Evolutionary conservation across 169 alveolate genomes (phyloP), one percentile per base, ranked within the genome.

Genomic region (Cyclospora cayetanensis): DNA sequence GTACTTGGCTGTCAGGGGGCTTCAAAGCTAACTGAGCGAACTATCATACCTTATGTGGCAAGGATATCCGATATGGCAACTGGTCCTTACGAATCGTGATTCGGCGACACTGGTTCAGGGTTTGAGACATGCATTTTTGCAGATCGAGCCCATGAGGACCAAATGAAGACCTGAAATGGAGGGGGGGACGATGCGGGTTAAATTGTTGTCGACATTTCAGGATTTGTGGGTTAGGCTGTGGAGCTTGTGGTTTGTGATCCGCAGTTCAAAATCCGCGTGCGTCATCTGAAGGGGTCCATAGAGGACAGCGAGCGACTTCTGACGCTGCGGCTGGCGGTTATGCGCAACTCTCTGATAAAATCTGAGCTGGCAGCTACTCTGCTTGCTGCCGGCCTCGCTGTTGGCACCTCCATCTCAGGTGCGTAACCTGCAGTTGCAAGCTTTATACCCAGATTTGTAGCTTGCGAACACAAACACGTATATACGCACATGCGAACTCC

Each of bases 321-420:
- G 27, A 93, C 93, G 25, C 88, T 95, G 25, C 95, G 93, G 11
- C 94, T 96, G 53, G 93, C 97, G 20, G 91, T 96, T n/a, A 92
- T 95, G 37, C 92, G 97, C 39, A 96, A 96, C 77, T 94, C 95
- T 72, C 93, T 96, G 91, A 95, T 96, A 86, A 90, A 96, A 22
- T 91, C 95, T 82, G 97, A 96, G 50, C 93, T 95, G 79, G 94
- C 95, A 31, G 95, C 96, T 42, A 94, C 97, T 55, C 90, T 96
- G 39, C 72, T 96, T 55, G 93, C 97, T 60, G 94, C 95, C 4
- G 96, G 96, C 41, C 95, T 96, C 60, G 96, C 96, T 50, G 94
- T 95, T 52, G 97, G 98, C 42, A 95, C 97, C 29, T 90, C 95
- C 83, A 91, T 96, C 31, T 89, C 97, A 63, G 98, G 97, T 95